Evolutionary conservation across 176 grass and related monocot species (phyloP).

Genomic region (Coix lacrymajobi): DNA sequence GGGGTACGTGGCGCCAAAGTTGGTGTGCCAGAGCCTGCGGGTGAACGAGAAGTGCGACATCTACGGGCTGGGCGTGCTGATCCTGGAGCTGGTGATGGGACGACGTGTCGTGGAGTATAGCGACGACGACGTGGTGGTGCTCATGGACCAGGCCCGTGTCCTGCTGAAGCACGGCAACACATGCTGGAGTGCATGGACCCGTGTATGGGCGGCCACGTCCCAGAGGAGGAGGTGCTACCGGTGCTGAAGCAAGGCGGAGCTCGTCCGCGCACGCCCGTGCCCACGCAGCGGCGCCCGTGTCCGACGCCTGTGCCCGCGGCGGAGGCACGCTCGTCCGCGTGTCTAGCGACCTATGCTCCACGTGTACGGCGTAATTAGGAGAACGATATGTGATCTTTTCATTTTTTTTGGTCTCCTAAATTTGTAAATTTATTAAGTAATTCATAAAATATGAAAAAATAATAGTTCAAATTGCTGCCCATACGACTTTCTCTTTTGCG

Average conservation of each 20-base stretch:
- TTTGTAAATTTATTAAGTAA: no score
- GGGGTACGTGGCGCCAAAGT: constrained; percentile 85
- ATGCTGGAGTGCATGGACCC: constrained; percentile 75
- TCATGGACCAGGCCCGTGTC: constrained; percentile 67
- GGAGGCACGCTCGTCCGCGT: no score
- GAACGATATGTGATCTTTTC: no score
- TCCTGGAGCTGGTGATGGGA: constrained; percentile 83
- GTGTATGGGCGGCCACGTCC: constrained; percentile 48
- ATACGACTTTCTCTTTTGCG: no score
- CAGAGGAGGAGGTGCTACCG: constrained; percentile 94
- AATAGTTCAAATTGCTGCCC: no score
- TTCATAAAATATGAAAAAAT: no score
- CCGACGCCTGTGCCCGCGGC: no score
- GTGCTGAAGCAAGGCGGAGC: constrained; percentile 54
- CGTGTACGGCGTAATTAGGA: no score
- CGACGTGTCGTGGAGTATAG: constrained; percentile 61
- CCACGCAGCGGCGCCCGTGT: no score
- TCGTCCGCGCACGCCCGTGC: no score
- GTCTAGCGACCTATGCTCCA: no score
- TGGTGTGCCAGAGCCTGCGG: constrained; percentile 79
- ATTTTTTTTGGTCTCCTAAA: no score
- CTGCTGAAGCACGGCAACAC: constrained; percentile 61
- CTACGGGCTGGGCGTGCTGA: constrained; percentile 84
- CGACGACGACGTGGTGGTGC: constrained; percentile 76
- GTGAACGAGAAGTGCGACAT: constrained; percentile 98